Conservation (phyloP, 768 basidiomycete genomes). For the Mycena filopes region DNA sequence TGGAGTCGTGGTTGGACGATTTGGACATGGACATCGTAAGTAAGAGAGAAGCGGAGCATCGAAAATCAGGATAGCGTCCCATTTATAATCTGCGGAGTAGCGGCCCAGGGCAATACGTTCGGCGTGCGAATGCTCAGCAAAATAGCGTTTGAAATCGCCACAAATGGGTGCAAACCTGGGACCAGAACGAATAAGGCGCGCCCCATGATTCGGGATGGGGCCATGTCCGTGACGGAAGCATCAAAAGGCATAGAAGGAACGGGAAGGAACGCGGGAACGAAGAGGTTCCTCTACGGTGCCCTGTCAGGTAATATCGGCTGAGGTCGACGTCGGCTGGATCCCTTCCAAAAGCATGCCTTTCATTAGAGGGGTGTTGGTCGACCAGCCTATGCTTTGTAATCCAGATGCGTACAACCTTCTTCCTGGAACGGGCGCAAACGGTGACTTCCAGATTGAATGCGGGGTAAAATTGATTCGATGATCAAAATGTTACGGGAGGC, state of each 20-base stretch:
- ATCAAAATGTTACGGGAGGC: background rate
- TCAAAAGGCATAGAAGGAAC: background rate
- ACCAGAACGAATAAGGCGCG: background rate
- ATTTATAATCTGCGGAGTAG: conserved; percentile 20
- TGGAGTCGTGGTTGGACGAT: conserved; percentile 9
- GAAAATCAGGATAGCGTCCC: background rate
- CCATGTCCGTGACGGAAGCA: conserved; percentile 1
- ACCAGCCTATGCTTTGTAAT: background rate
- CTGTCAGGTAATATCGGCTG: background rate
- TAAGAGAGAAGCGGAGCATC: background rate
- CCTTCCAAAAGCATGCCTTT: no score
- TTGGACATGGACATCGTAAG: conserved; percentile 23
- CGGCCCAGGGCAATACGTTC: background rate
- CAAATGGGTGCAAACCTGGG: background rate
- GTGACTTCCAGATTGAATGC: conserved; percentile 16
- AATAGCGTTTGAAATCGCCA: conserved; percentile 8
- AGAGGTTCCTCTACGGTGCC: background rate
- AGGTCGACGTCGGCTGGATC: background rate
- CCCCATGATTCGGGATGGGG: conserved; percentile 8
- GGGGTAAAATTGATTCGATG: conserved; percentile 14
- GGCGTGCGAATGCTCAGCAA: conserved; percentile 15
- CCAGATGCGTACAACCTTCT: background rate
- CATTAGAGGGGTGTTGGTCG: no score
- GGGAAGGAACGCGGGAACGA: background rate
- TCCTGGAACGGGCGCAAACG: background rate